Conservation (phyloP, 139 green algal genomes). For the Picochlorum sp. region DNA sequence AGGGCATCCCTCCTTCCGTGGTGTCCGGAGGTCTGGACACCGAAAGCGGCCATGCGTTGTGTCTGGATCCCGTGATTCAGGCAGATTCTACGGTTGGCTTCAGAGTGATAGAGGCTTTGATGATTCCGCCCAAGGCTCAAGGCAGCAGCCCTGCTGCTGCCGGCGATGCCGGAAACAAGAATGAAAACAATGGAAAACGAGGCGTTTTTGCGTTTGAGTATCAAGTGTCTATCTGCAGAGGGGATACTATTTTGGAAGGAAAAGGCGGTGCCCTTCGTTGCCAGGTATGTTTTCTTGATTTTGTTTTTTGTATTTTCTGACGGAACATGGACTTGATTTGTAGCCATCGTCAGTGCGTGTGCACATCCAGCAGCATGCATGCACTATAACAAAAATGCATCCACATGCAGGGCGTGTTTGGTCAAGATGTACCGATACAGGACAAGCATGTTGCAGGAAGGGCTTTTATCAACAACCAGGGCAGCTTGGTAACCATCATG, state of each 20-base stretch:
- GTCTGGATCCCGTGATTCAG: too few relatives aligned
- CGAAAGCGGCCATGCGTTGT: too few relatives aligned
- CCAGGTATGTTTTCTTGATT: background rate
- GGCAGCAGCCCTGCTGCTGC: too few relatives aligned
- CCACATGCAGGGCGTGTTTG: background rate
- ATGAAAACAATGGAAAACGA: background rate
- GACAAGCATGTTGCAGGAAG: conserved; percentile 7
- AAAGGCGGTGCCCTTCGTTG: background rate
- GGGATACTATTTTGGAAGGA: background rate
- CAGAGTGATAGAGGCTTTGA: too few relatives aligned
- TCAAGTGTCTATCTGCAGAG: background rate
- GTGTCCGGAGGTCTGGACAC: too few relatives aligned
- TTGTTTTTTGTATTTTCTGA: background rate
- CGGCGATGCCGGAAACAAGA: background rate
- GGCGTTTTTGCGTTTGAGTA: background rate
- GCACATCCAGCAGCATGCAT: background rate
- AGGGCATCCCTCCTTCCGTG: too few relatives aligned
- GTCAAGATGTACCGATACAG: background rate
- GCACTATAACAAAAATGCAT: background rate
- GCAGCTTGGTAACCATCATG: too few relatives aligned
- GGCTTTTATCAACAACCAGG: background rate
- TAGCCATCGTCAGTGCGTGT: too few relatives aligned
- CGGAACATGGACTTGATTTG: too few relatives aligned
- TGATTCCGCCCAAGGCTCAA: too few relatives aligned
- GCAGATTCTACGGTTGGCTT: too few relatives aligned